Conservation (phyloP, 2,329 filamentous ascomycete genomes). For the Amphichorda felina region DNA sequence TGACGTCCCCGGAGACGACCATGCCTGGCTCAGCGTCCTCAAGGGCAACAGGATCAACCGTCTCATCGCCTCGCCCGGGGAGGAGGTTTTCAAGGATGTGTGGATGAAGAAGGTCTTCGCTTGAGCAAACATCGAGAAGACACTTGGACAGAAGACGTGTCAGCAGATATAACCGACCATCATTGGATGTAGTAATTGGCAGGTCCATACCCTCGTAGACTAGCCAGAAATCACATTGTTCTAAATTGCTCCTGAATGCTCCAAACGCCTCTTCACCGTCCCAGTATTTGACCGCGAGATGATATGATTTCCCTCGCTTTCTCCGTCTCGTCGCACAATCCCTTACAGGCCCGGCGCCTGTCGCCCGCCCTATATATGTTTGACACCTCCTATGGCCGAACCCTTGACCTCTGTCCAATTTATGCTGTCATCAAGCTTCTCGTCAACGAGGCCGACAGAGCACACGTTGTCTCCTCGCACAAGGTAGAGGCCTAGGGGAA, state of each 20-base stretch:
- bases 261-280: neutral
- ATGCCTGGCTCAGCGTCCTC: constrained; percentile 60
- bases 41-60: constrained; percentile 74
- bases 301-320: too few relatives aligned
- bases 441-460: constrained; percentile 79
- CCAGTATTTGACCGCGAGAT: neutral
- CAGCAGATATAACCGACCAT: too few relatives aligned
- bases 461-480: constrained; percentile 93
- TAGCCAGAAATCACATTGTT: too few relatives aligned
- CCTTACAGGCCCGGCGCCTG: too few relatives aligned
- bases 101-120: constrained; percentile 40
- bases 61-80: constrained; percentile 58
- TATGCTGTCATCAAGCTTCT: constrained; percentile 78
- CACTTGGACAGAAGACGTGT: too few relatives aligned
- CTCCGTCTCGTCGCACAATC: too few relatives aligned
- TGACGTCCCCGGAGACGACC: constrained; percentile 57
- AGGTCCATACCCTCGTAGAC: too few relatives aligned
- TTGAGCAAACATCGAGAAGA: too few relatives aligned
- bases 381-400: constrained; percentile 71
- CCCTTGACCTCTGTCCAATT: constrained; percentile 89
- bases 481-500: constrained; percentile 79
- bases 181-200: too few relatives aligned
- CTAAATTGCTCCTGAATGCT: neutral
- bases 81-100: constrained; percentile 51
- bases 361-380: constrained; percentile 37